Evolutionary conservation across 2,329 filamentous ascomycete genomes (phyloP).

Genomic region (Spiromastix sp.): DNA sequence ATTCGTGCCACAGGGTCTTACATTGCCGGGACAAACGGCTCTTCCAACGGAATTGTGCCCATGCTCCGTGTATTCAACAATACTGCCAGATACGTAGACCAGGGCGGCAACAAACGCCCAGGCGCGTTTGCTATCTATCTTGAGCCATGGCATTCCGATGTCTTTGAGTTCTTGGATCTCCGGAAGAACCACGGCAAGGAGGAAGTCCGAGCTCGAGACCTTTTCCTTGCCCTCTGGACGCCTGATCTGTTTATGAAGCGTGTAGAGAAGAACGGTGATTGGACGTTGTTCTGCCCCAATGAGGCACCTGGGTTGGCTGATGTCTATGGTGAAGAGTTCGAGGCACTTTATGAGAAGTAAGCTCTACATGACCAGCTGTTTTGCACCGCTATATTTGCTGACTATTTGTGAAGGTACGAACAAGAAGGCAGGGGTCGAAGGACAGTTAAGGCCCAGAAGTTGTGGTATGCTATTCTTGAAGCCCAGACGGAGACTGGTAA

Average conservation of each 20-base stretch:
- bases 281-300: conserved; percentile 97
- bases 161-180: conserved; percentile 94
- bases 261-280: conserved; percentile 90
- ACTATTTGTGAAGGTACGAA: conserved; percentile 58
- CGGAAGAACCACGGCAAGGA: conserved; percentile 99
- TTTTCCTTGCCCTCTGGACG: conserved; percentile 98
- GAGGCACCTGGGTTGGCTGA: conserved; percentile 92
- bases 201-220: conserved; percentile 88
- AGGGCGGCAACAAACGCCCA: conserved; percentile 97
- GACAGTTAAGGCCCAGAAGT: conserved; percentile 94
- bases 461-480: conserved; percentile 98
- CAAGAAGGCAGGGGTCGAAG: conserved; percentile 74
- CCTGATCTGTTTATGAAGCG: conserved; percentile 99
- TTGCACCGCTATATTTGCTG: conserved; percentile 5
- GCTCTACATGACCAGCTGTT: conserved; percentile 6
- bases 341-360: conserved; percentile 70
- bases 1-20: conserved; percentile 97
- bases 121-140: conserved; percentile 98
- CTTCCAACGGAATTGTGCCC: conserved; percentile 91
- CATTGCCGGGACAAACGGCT: conserved; percentile 95
- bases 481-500: conserved; percentile 98
- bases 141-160: conserved; percentile 96
- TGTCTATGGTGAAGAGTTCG: conserved; percentile 95
- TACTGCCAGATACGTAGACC: conserved; percentile 95
- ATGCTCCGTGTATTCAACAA: conserved; percentile 99